phyloP scores from a whole-genome alignment of 306 rosid species.

The Amphicarpaea edgeworthii region DNA sequence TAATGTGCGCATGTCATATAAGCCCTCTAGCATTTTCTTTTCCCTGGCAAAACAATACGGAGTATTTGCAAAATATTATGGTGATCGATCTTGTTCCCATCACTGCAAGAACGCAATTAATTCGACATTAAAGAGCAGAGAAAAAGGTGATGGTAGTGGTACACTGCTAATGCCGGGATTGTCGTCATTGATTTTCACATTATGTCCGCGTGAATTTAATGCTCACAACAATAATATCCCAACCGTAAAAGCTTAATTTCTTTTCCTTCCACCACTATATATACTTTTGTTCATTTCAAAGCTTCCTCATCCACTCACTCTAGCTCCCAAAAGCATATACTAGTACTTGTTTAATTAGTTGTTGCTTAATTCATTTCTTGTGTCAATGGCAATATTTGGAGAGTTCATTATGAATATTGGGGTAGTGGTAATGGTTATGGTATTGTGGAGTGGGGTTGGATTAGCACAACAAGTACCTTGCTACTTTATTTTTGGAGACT shows the following conservation, averaged over 20 bases:
- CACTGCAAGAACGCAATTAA: not conserved
- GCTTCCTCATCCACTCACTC: conserved; percentile 40
- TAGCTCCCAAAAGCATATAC: not conserved
- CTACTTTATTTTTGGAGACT: conserved; percentile 95
- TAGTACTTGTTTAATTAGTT: not conserved
- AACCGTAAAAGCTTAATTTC: conserved; percentile 49
- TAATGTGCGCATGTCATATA: not conserved
- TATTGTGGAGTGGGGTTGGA: conserved; percentile 46
- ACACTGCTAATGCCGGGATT: not conserved
- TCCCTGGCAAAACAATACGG: not conserved
- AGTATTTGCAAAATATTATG: not conserved
- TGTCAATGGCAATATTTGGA: not conserved
- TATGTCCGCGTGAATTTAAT: conserved; percentile 51
- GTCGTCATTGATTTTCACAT: conserved; percentile 44
- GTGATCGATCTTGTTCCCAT: not conserved
- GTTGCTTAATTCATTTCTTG: not conserved
- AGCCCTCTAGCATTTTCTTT: not conserved
- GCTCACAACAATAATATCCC: conserved; percentile 48
- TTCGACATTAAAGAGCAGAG: not conserved
- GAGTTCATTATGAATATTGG: not conserved
- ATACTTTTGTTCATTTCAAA: conserved; percentile 34
- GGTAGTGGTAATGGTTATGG: conserved; percentile 43
- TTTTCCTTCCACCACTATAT: conserved; percentile 48
- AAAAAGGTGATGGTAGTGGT: not conserved
- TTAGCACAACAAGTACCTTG: conserved; percentile 87